Percentiles rank a stretch among this genome's conserved stretches.
These are phyloP conservation scores for Backusella mclennaniae DNA, from an alignment of 192 early-diverging fungal species.

Conservation along the genomic window DNA sequence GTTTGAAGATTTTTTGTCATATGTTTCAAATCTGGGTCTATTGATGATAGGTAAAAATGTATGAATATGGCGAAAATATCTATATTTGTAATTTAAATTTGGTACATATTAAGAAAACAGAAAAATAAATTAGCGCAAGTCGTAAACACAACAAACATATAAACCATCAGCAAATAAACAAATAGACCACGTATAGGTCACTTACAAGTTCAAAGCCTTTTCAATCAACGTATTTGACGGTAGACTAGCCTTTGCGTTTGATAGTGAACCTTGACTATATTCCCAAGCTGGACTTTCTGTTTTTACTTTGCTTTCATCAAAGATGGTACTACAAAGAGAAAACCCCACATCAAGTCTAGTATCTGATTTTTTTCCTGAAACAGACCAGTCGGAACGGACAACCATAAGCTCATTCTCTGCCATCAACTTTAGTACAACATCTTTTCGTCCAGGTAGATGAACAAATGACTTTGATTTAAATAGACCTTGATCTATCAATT, in stretches of 20 bases:
- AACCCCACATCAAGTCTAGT: constrained; percentile 26
- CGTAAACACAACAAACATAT: not conserved
- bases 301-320: constrained; percentile 12
- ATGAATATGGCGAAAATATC: constrained; percentile 35
- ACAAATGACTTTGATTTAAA: constrained; percentile 25
- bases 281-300: not conserved
- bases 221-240: constrained; percentile 13
- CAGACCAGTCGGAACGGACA: constrained; percentile 22
- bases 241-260: not conserved
- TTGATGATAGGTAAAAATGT: constrained; percentile 30
- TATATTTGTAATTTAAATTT: constrained; percentile 13
- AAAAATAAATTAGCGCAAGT: constrained; percentile 9
- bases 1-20: constrained; percentile 8
- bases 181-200: not conserved
- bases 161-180: not conserved
- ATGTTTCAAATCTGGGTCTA: constrained; percentile 25
- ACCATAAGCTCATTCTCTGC: constrained; percentile 29
- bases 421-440: constrained; percentile 29
- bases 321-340: constrained; percentile 21
- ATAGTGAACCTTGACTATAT: not conserved
- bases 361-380: constrained; percentile 18
- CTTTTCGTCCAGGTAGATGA: constrained; percentile 28
- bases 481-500: constrained; percentile 24
- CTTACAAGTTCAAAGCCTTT: constrained; percentile 19
- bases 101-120: constrained; percentile 9